Evolutionary conservation across 2,329 filamentous ascomycete species (phyloP), one percentile per base, ranked within the genome.

Genomic region (Harringtonia aguacate): DNA sequence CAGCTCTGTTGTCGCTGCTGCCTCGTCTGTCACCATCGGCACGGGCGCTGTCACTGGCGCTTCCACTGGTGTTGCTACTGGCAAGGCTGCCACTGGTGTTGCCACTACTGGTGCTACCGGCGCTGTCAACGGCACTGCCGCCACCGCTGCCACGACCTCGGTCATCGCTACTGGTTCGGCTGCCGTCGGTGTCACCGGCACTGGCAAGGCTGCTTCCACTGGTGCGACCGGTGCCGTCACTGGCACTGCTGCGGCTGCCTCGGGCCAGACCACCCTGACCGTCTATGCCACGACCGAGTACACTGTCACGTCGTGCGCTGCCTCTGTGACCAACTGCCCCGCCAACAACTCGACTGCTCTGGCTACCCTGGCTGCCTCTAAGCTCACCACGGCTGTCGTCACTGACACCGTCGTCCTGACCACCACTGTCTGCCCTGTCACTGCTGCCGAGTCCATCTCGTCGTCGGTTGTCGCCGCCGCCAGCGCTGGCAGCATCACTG

Each of bases 371-470:
- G 46, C 57, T 36, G 46, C 53, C 28, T 51, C 52, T 36, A 56
- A 56, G 12, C 53, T 58, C 17, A 51, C 52, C 31, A 58, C 57
- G 28, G 55, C 57, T 37, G 52, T 65, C 27, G 61, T 67, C 28
- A 67, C 64, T 14, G 58, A 65, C 46, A 61, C 58, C 18, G 51
- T 65, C 44, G 50, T 60, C 18, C 50, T 67, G n/a, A 59, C 60
- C 41, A 61, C 60, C 39, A 63, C 61, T 36, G 55, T 67, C 44
- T 68, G 66, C 61, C 65, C 66, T 41, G 62, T 67, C 34, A 59
- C 60, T 5, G 63, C 58, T 9, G 61, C 60, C 20, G 45, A 49
- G 12, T 58, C 61, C 46, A 61, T 64, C 56, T 57, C n/a, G n/a
- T n/a, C n/a, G n/a, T n/a, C 63, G 24, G 48, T 64, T 38, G 47